phyloP scores from a whole-genome alignment of 169 alveolate species.

The Neospora caninum region DNA sequence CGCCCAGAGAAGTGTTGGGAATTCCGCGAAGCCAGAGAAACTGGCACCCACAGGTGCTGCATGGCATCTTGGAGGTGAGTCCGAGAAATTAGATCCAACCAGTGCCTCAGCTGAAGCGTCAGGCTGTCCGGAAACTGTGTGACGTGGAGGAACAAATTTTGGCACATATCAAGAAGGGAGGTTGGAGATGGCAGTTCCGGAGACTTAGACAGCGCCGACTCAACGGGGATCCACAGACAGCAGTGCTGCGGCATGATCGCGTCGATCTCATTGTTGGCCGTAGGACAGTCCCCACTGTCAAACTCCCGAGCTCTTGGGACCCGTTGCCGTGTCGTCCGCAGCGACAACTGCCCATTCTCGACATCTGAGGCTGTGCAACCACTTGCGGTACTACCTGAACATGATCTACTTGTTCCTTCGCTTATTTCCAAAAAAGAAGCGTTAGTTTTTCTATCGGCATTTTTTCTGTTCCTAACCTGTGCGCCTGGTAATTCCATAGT shows the following conservation, averaged over 20 bases:
- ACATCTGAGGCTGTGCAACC: background rate
- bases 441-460: no score
- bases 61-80: background rate
- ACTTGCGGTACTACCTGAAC: background rate
- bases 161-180: background rate
- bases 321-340: background rate
- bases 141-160: background rate
- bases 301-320: background rate
- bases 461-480: no score
- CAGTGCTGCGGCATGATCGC: background rate
- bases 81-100: background rate
- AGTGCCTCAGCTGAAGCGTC: conserved; percentile 1
- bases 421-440: no score
- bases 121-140: background rate
- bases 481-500: no score
- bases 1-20: background rate
- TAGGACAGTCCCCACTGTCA: background rate
- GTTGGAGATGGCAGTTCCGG: background rate
- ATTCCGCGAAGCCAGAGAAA: background rate
- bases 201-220: background rate
- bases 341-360: background rate
- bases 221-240: conserved; percentile 23
- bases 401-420: background rate
- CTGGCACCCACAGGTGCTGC: background rate
- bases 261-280: background rate